A percentile compares a stretch with the other conserved stretches of the same genome.
Evolutionary conservation across 2,329 filamentous ascomycete genomes (phyloP).

Genomic region (Xylaria sp.): DNA sequence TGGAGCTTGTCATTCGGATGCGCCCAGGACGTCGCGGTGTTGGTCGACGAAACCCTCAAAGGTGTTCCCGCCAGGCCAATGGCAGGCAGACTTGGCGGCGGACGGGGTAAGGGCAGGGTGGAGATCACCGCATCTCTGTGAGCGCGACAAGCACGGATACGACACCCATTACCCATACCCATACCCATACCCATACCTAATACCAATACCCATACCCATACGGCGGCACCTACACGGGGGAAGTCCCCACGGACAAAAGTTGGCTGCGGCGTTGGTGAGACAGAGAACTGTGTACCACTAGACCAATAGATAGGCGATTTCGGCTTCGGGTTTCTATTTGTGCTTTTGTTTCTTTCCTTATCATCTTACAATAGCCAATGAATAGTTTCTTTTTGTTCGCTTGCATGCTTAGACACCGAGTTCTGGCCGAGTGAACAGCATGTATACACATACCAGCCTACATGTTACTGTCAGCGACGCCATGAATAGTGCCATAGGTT

Average conservation of each 20-base stretch:
- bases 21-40: slow-evolving; percentile 50
- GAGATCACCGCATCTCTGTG: slow-evolving; percentile 37
- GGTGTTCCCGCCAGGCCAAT: slow-evolving; percentile 47
- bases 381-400: background rate
- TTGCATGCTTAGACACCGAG: background rate
- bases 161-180: background rate
- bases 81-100: slow-evolving; percentile 41
- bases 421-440: background rate
- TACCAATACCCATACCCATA: too few species aligned
- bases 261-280: slow-evolving; percentile 14
- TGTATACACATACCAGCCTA: too few species aligned
- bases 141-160: background rate
- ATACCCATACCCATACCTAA: too few species aligned
- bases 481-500: background rate
- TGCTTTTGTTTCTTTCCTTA: background rate
- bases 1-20: slow-evolving; percentile 57
- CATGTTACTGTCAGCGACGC: background rate
- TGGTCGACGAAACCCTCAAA: slow-evolving; percentile 53
- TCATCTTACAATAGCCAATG: background rate
- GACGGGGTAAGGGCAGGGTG: slow-evolving; percentile 38
- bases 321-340: background rate
- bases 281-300: background rate
- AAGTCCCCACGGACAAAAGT: slow-evolving; percentile 14
- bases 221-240: slow-evolving; percentile 3
- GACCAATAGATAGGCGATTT: background rate